Evolutionary conservation across 331 rosid species (phyloP), one percentile per base, ranked within the genome.

Genomic region (Acacia concinna): DNA sequence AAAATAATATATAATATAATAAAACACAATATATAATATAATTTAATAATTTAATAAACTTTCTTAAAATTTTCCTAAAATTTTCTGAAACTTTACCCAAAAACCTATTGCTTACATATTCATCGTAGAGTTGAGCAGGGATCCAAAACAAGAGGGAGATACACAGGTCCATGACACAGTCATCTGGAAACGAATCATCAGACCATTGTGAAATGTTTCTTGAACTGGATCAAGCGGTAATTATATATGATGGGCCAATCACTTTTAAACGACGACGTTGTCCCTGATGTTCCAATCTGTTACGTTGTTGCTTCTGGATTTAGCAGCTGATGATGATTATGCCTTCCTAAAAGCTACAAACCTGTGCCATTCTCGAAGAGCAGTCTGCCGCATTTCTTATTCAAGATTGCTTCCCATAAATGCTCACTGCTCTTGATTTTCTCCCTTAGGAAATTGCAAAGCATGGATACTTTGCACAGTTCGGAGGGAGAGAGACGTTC

Each of bases 191-290:
- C 2, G 64, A 57, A 59, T 27, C 32, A 5, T 59, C 31, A 28
- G 32, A 11, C 65, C 35, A 27, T 5, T 34, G 41, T 18, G 23
- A 31, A 30, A 63, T 63, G n/a, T 31, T 63, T 17, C 68, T 63
- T 31, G 41, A 63, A 15, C 12, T 31, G 17, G 68, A 17, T 2
- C 5, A 23, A 31, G 0, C 2, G 5, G 68, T 62, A 13, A 13
- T 30, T 62, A 62, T n/a, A n/a, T n/a, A n/a, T 62, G 68, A 63
- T 63, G 23, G 68, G 41, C 68, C 68, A 17, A 63, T 63, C 68
- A 31, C 68, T 63, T 5, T 6, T 18, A 63, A 32, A 63, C 38
- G 25, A 17, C 23, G 46, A 41, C 41, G 51, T 12, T 20, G 52
- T 46, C 41, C 12, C 68, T 63, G 65, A 59, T 59, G 14, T 59